Conservation (phyloP, 2,329 filamentous ascomycete species). For the Penicillium occitanis region DNA sequence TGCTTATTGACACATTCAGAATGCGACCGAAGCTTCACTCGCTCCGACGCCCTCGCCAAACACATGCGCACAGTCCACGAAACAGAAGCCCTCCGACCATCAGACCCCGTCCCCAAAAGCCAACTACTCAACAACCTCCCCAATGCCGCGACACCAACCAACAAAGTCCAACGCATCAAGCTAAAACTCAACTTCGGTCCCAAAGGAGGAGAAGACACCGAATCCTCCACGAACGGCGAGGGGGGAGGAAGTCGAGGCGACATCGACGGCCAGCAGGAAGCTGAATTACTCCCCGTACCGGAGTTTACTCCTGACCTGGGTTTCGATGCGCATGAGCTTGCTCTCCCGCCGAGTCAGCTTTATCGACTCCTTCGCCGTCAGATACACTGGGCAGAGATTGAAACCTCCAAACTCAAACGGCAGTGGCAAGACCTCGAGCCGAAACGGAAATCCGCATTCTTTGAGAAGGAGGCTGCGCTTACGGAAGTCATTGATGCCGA, state of each 20-base stretch:
- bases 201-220: constrained; percentile 31
- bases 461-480: constrained; percentile 45
- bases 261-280: constrained; percentile 38
- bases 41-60: constrained; percentile 92
- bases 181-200: constrained; percentile 43
- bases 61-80: constrained; percentile 99
- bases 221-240: constrained; percentile 26
- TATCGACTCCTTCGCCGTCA: constrained; percentile 49
- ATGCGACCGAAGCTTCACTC: constrained; percentile 94
- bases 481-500: constrained; percentile 47
- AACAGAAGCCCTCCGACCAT: constrained; percentile 83
- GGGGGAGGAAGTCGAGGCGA: constrained; percentile 31
- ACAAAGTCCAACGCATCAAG: constrained; percentile 39
- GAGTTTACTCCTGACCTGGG: constrained; percentile 44
- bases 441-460: constrained; percentile 41
- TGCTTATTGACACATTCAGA: constrained; percentile 54
- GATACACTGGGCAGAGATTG: constrained; percentile 50
- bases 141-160: constrained; percentile 39
- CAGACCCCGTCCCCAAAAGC: constrained; percentile 45
- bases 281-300: constrained; percentile 34
- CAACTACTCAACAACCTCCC: constrained; percentile 32
- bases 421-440: constrained; percentile 41
- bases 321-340: constrained; percentile 47
- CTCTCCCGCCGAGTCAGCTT: constrained; percentile 43
- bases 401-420: constrained; percentile 38